Base-by-base conservation (phyloP, 2,329 filamentous ascomycete species). In the Cladosporium austrohemisphaericum region DNA sequence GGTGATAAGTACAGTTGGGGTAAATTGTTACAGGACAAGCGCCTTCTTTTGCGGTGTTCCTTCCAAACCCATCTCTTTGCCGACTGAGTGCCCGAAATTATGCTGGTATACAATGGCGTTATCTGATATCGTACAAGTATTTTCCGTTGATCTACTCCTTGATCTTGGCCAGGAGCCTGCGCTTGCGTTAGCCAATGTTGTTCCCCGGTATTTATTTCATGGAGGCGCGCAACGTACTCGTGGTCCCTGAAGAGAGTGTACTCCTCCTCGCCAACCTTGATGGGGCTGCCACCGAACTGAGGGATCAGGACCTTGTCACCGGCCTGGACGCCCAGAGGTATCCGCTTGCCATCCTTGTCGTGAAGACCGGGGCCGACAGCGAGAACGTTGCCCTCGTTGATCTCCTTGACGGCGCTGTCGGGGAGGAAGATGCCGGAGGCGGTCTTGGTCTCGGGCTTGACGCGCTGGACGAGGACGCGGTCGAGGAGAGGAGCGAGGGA, bases 211-310 rank as follows among this genome's bases (percentile, higher is more conserved):
- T 19, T 32, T 16, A 13, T 48, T 32, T 28, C 19, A 28, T 16
- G 33, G 11, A 18, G 23, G 19, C 31, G 18, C 29, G 33, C 40
- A 45, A 86, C 91, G 75, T 84, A 97, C 92, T 98, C 93, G 77
- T 90, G 87, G 75, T 98, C 93, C 66, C 93, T 83, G 86, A 95
- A 98, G 58, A 98, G 83, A 57, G 86, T 84, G 78, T 83, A 97
- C 76, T 98, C 93, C 61, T 97, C 90, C 64, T 98, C 92, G 61
- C 92, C 93, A 62, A 97, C 88, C 83, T 97, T 97, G 71, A 98
- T 84, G 57, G 92, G 86, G 67, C 86, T 93, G 57, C 93, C 93
- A 65, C 93, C 93, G 67, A 85, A 98, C 82, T 92, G 87, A 61
- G 93, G 93, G 69, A 97, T 96, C 76, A 98, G 76, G 55, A 98